Percentiles rank a stretch among this genome's conserved stretches.
These are phyloP conservation scores for Mortierella sp. DNA, from an alignment of 371 early-diverging fungal species.

Conservation along the genomic window DNA sequence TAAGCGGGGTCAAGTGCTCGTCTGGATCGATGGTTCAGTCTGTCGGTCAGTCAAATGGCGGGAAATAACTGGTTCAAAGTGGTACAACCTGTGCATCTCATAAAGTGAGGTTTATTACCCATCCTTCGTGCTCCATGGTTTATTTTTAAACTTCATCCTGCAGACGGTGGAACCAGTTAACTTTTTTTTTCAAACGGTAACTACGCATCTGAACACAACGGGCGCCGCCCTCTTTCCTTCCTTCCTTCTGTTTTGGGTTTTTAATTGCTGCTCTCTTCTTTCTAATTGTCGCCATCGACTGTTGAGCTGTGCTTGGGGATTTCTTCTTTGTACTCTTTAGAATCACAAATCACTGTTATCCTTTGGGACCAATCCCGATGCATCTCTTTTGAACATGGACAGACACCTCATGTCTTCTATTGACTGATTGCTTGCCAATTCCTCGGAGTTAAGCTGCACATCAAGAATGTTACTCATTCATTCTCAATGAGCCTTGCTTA, in stretches of 20 bases:
- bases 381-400: no score
- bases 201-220: not conserved
- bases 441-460: not conserved
- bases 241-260: no score
- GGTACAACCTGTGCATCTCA: not conserved
- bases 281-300: not conserved
- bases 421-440: no score
- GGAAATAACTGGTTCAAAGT: slow-evolving; percentile 9
- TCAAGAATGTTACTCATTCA: not conserved
- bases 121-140: not conserved
- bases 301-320: slow-evolving; percentile 4
- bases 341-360: not conserved
- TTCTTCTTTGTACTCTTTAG: not conserved
- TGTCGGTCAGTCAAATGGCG: not conserved
- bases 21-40: no score
- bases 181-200: not conserved
- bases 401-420: no score
- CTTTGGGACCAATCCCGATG: no score
- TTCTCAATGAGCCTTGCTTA: not conserved
- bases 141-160: not conserved
- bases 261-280: not conserved
- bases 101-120: no score
- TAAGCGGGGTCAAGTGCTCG: no score
- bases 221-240: not conserved
- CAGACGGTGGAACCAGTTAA: not conserved